Evolutionary conservation across 2,329 filamentous ascomycete species (phyloP), one percentile per base, ranked within the genome.

Genomic region (Colletotrichum somersetense): DNA sequence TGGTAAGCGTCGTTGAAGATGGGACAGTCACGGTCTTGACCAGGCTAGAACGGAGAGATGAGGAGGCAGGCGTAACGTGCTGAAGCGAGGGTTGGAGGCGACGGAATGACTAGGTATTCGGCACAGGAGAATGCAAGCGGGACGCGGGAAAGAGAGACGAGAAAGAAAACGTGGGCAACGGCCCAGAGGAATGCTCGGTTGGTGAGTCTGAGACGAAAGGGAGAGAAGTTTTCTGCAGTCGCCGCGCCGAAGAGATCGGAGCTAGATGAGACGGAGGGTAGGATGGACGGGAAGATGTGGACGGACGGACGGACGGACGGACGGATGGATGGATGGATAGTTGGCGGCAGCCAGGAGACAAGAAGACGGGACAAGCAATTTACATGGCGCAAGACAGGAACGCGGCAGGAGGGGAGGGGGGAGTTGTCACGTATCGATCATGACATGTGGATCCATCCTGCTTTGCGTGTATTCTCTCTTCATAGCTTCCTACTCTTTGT

Each of bases 131-230:
- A 52, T 52, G 30, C 20, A 50, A 8, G n/a, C 33, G 33, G 48
- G 33, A 52, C 10, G 16, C 35, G 33, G 33, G 16, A 35, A 20
- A 35, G 40, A 18, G 44, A 52, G n/a, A 30, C n/a, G 44, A 30
- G 40, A 48, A 50, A 52, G 10, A 12, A 67, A 71, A 70, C 64
- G 67, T 71, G 63, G 67, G 46, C 38, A 67, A 71, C 63, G 63
- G 50, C 8, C 63, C 42, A 65, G 55, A 23, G 56, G 62, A 53
- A 61, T 66, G 20, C 23, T n/a, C 30, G 38, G 62, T 26, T 50
- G 50, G 40, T 7, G n/a, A 48, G 46, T n/a, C 56, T 67, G 56
- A 56, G 63, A 57, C 63, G 64, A 44, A 46, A 57, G 48, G 40
- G 42, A 62, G 42, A 7, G 11, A 40, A 11, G 44, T 30, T 5